phyloP scores from a whole-genome alignment of 1,284 basidiomycete genomes.

The Trichosporon sp. region DNA sequence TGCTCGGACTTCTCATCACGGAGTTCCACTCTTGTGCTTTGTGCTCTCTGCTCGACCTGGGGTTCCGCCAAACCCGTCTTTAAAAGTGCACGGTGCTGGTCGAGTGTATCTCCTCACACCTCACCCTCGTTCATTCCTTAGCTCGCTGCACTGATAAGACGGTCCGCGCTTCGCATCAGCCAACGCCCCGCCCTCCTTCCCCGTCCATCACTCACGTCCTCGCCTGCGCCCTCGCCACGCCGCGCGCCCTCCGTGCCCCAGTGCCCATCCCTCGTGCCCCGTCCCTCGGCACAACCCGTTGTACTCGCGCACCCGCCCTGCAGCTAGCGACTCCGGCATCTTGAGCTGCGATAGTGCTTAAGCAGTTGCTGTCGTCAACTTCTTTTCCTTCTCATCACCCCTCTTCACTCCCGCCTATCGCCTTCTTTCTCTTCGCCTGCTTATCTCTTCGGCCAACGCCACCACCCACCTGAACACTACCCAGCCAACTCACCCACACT shows the following conservation, averaged over 20 bases:
- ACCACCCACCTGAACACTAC: not conserved
- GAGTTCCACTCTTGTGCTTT: too few relatives aligned
- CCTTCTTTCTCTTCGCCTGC: not conserved
- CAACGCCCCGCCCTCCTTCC: not conserved
- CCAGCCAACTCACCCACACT: not conserved
- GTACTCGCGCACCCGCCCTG: not conserved
- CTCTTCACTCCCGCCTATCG: not conserved
- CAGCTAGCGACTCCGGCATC: not conserved
- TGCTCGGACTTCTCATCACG: not conserved
- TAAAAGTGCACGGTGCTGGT: not conserved
- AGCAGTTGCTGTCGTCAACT: not conserved
- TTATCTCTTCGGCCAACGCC: not conserved
- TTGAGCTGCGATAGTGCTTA: not conserved
- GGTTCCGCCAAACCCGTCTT: not conserved
- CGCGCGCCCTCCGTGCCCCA: not conserved
- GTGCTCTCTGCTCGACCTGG: not conserved
- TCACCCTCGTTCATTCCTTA: conserved; percentile 11
- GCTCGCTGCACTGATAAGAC: not conserved
- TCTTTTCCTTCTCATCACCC: not conserved
- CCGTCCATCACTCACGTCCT: not conserved
- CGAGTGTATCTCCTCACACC: not conserved
- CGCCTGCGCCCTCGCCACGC: not conserved
- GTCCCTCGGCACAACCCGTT: not conserved
- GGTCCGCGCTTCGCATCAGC: not conserved
- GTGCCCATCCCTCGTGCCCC: not conserved